Evolutionary conservation across 768 basidiomycete species (phyloP).

Genomic region (Cystofilobasidium ferigula): DNA sequence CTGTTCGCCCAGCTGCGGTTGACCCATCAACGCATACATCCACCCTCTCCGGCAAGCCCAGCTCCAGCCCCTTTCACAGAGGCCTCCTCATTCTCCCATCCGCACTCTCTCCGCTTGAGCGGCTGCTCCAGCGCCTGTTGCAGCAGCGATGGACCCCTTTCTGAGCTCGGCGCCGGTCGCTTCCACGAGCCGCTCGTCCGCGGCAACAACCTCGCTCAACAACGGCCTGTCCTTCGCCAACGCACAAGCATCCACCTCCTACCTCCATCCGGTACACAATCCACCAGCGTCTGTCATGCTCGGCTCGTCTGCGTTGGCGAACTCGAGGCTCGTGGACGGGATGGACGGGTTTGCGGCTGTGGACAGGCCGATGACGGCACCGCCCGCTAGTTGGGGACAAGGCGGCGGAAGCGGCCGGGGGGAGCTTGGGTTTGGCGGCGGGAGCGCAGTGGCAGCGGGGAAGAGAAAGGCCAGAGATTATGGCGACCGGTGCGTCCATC

Average conservation of each 20-base stretch:
- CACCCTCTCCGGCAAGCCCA: no score
- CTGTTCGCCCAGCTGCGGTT: no score
- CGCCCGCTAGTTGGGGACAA: background rate
- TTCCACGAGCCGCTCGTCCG: no score
- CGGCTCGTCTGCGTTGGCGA: background rate
- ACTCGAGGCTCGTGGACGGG: background rate
- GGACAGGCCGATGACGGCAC: background rate
- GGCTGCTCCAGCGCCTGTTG: no score
- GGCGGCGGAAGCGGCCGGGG: background rate
- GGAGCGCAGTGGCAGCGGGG: conserved; percentile 18
- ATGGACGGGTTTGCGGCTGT: background rate
- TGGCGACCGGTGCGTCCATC: conserved; percentile 38
- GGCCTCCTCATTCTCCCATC: no score
- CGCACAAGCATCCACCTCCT: background rate
- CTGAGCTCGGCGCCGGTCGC: background rate
- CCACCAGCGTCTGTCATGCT: background rate
- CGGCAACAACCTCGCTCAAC: background rate
- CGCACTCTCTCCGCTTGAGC: no score
- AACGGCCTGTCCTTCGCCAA: background rate
- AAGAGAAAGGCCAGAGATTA: conserved; percentile 37
- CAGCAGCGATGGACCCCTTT: conserved; percentile 1
- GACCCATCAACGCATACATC: no score
- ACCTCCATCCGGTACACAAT: background rate
- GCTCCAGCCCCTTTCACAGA: no score
- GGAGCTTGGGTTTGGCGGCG: background rate